Evolutionary conservation across 2,329 filamentous ascomycete species (phyloP), one percentile per base, ranked within the genome.

Genomic region (Aquanectria penicillioides): DNA sequence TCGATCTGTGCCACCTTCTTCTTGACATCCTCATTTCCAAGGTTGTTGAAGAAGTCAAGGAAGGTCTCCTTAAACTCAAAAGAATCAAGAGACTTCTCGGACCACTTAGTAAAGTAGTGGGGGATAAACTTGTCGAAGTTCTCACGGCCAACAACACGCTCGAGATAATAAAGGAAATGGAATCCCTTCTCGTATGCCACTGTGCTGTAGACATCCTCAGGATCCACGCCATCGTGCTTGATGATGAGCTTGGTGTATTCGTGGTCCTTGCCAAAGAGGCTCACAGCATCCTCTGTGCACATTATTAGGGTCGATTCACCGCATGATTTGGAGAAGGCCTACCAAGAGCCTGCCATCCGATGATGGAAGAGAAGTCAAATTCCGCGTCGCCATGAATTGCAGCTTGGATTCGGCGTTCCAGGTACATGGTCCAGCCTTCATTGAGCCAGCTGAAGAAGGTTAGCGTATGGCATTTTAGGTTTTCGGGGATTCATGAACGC

Each of bases 181-280:
- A 97, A 98, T 4, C 94, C 94, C 78, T 99, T 98, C 74, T 98
- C 94, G 71, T 99, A 99, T 0, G 95, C 93, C 28, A 98, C 83
- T 22, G 87, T 91, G 66, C 91, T 96, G 79, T 98, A 99, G 1
- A 94, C 92, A 75, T 99, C 95, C 74, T 98, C 95, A 0, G 95
- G 95, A 69, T 98, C 94, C 66, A 95, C 89, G 57, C 92, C 93
- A 73, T 94, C 91, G 63, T 98, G 89, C 73, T 92, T 89, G 59
- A 94, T 86, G 65, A 97, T 88, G 51, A 99, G 84, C 75, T 96
- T 96, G 7, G 95, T 99, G 79, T 95, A 98, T 68, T 94, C 90
- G 73, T 97, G 93, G 64, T 96, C 90, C 48, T 87, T 81, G 33
- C 94, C 94, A 69, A 89, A 95, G 33, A 88, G 83, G 28, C 89